Evolutionary conservation across 1,284 basidiomycete genomes (phyloP).

Genomic region (Naganishia liquefaciens): DNA sequence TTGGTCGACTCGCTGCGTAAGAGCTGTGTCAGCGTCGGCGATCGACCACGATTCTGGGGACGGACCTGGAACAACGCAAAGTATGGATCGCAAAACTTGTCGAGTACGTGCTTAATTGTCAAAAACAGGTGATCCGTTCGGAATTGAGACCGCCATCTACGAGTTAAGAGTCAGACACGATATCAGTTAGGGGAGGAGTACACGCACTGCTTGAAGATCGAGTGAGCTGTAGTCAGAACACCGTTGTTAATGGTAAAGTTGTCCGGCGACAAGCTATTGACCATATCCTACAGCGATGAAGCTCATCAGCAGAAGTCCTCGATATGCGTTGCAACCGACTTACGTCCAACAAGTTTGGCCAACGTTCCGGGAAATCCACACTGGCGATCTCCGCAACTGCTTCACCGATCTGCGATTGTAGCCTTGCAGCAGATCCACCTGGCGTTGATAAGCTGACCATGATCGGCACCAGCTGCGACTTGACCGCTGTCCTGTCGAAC

Average conservation of each 20-base stretch:
- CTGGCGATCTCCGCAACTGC: conserved; percentile 82
- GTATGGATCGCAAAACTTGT: conserved; percentile 79
- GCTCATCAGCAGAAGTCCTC: conserved; percentile 2
- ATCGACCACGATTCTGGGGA: not conserved
- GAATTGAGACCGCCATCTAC: conserved; percentile 81
- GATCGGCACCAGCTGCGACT: conserved; percentile 58
- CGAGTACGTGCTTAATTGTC: conserved; percentile 89
- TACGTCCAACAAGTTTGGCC: conserved; percentile 83
- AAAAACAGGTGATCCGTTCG: conserved; percentile 83
- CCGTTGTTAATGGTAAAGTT: conserved; percentile 85
- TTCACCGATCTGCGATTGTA: conserved; percentile 79
- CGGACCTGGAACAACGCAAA: conserved; percentile 71
- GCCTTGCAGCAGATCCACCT: conserved; percentile 41
- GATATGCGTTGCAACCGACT: conserved; percentile 44
- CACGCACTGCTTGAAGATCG: conserved; percentile 74
- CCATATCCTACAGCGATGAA: conserved; percentile 67
- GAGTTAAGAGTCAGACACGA: not conserved
- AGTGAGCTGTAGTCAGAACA: conserved; percentile 90
- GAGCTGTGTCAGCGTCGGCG: conserved; percentile 56
- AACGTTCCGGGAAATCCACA: conserved; percentile 80
- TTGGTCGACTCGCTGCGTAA: conserved; percentile 53
- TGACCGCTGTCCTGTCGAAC: conserved; percentile 56
- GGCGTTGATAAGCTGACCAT: conserved; percentile 59
- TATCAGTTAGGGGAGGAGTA: not conserved
- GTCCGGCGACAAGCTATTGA: conserved; percentile 69